Conservation (phyloP, 345 rosid genomes). For the Raphanus raphanistrum region DNA sequence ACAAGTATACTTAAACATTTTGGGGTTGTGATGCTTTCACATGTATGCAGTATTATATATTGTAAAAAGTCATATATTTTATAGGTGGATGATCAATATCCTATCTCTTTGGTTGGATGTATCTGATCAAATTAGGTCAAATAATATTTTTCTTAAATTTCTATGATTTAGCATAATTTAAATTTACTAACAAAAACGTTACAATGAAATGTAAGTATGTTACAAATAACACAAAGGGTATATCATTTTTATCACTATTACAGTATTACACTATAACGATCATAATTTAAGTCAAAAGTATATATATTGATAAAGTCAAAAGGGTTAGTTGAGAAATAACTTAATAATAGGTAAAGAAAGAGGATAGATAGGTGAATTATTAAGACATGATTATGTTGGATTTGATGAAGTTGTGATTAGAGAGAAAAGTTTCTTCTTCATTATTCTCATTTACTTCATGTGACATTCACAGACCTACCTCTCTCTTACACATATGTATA, state of each 20-base stretch:
- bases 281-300: constrained; percentile 7
- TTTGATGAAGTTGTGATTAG: constrained; percentile 1
- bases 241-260: neutral
- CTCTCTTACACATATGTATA: neutral
- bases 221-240: neutral
- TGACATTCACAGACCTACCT: constrained; percentile 23
- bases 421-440: neutral
- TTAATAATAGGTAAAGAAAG: neutral
- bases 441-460: constrained; percentile 22
- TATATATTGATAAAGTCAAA: constrained; percentile 11
- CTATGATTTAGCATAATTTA: neutral
- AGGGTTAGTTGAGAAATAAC: constrained; percentile 25
- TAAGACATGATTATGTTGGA: constrained; percentile 24
- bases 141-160: neutral
- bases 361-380: constrained; percentile 16
- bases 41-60: constrained; percentile 17
- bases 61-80: constrained; percentile 13
- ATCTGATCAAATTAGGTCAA: neutral
- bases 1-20: neutral
- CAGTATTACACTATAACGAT: neutral
- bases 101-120: neutral
- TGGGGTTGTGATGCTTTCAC: constrained; percentile 17
- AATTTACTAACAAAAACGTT: neutral
- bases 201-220: neutral
- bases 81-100: constrained; percentile 2